A percentile compares a stretch with the other conserved stretches of the same genome.
Conservation (phyloP, 2,329 filamentous ascomycete genomes). For the Diaporthe citrichinensis region DNA sequence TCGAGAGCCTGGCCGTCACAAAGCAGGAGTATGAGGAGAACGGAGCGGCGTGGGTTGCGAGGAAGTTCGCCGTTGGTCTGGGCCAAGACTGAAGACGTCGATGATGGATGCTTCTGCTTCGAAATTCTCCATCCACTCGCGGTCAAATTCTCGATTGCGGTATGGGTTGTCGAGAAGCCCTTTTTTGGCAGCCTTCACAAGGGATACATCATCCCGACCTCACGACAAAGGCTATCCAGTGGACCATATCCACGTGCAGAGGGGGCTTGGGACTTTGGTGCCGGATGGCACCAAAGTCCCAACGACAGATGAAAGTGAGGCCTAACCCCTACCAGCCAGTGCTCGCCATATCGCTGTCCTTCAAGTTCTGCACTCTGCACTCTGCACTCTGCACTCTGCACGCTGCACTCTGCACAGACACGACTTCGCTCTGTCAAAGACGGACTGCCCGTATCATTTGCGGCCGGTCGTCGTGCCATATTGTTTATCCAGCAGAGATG, state of each 20-base stretch:
- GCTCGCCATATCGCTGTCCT: neutral
- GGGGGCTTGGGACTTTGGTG: neutral
- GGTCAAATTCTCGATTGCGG: neutral
- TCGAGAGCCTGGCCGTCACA: constrained; percentile 81
- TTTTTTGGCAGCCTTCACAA: neutral
- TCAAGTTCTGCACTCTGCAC: neutral
- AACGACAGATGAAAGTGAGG: neutral
- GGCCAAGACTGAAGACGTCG: constrained; percentile 43
- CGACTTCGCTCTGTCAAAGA: neutral
- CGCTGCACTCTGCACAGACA: neutral
- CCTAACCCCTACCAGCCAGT: neutral
- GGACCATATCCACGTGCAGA: neutral
- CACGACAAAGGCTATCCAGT: neutral
- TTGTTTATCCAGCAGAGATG: neutral
- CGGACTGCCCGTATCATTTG: too few species aligned
- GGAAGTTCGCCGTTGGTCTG: constrained; percentile 72
- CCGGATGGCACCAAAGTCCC: neutral
- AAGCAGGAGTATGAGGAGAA: constrained; percentile 92
- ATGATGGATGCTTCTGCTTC: neutral
- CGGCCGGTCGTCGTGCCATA: neutral
- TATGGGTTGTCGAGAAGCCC: neutral
- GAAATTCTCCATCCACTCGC: neutral
- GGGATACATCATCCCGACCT: neutral
- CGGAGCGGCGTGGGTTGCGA: constrained; percentile 81
- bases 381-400: neutral